phyloP scores from a whole-genome alignment of 116 monocot species.

The Posidonia oceanica region DNA sequence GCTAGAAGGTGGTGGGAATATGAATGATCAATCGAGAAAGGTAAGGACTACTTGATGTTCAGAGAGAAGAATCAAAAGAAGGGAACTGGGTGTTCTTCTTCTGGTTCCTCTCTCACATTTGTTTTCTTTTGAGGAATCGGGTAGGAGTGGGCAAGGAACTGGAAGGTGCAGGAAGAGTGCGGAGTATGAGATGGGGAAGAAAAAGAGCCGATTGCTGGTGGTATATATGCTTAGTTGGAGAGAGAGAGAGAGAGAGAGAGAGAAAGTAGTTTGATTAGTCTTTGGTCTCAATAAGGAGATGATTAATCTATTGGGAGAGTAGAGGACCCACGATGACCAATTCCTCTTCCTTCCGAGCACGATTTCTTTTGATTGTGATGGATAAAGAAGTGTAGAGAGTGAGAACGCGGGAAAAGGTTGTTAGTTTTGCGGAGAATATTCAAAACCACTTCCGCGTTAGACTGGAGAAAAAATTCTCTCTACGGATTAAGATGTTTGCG shows the following conservation, averaged over 20 bases:
- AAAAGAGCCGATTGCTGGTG: neutral
- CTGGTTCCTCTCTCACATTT: neutral
- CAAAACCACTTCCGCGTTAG: conserved; percentile 2
- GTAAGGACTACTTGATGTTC: neutral
- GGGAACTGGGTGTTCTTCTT: neutral
- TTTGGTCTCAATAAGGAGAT: neutral
- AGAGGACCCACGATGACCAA: neutral
- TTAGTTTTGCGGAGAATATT: neutral
- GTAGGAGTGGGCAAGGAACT: neutral
- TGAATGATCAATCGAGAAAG: neutral
- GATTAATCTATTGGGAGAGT: neutral
- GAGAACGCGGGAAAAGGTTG: neutral
- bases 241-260: too few relatives aligned
- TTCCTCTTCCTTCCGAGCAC: neutral
- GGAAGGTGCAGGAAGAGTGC: neutral
- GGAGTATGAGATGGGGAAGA: neutral
- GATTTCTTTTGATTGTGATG: too few relatives aligned
- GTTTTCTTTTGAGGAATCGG: neutral
- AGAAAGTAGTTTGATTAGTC: neutral
- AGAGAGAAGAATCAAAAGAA: neutral
- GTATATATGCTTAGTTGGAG: neutral
- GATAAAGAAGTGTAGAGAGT: too few relatives aligned
- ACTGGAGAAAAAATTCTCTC: too few relatives aligned
- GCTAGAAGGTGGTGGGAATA: neutral
- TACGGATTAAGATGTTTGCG: too few relatives aligned